Evolutionary conservation across 2,329 filamentous ascomycete species (phyloP).

Genomic region (Trichoderma aggressivum): DNA sequence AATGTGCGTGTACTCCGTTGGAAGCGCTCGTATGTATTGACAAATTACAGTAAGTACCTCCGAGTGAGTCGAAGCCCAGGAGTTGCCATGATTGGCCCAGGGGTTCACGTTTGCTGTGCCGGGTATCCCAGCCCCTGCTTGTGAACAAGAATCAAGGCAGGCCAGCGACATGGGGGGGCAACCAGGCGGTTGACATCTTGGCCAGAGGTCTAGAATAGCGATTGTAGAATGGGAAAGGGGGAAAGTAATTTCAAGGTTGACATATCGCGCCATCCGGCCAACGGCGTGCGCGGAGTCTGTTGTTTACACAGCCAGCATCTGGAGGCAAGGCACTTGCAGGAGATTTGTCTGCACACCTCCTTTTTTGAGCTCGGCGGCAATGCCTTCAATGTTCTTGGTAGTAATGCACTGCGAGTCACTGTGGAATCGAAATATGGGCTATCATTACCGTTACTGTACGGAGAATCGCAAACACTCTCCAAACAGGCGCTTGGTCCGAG

Average conservation of each 20-base stretch:
- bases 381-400: not conserved
- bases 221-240: not conserved
- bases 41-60: not conserved
- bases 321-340: not conserved
- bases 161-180: not conserved
- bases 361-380: not conserved
- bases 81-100: not conserved
- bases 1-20: not conserved
- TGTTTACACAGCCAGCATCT: not conserved
- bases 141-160: not conserved
- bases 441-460: not conserved
- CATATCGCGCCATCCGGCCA: conserved; percentile 8
- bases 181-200: not conserved
- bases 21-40: not conserved
- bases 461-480: not conserved
- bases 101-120: not conserved
- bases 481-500: not conserved
- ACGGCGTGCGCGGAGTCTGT: not conserved
- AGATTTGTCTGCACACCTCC: not conserved
- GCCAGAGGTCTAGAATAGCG: not conserved
- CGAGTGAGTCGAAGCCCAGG: not conserved
- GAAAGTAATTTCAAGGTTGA: not conserved
- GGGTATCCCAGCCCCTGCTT: conserved; percentile 5
- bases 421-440: not conserved
- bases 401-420: not conserved